Evolutionary conservation across 2,329 filamentous ascomycete species (phyloP), one percentile per base, ranked within the genome.

Genomic region (Penicillium sp.): DNA sequence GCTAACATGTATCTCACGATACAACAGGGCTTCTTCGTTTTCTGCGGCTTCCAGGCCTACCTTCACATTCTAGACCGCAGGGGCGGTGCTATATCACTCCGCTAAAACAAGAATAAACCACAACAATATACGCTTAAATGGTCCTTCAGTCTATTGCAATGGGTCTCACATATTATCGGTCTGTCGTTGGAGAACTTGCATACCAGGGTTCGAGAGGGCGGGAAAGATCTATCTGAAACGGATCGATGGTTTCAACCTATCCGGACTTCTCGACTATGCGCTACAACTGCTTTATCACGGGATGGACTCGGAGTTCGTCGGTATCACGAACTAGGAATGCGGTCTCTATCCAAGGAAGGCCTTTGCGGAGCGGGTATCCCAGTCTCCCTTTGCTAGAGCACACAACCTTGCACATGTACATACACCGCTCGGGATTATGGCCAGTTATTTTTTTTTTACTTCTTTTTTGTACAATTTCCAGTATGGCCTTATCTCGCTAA

Each of bases 11-110:
- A 32, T 2, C 20, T 18, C 42, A 43, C 15, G 9, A 25, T 3
- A 29, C 23, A 9, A 18, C 58, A 95, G 91, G 84, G 80, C 15
- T 97, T 97, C 78, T 81, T 96, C 49, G 79, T 95, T 44, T 96
- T 95, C 75, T 97, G 92, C 73, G 88, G 86, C 50, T 82, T 91
- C 59, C 92, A 97, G 71, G 92, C 90, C 56, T 82, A 87, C 66
- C 80, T 96, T 54, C 90, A 97, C 72, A 74, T 89, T 63, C 85
- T 89, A 71, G 86, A 91, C 71, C 89, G 83, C 72, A 81, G 88
- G 71, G 80, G 87, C 67, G 91, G 91, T 57, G 87, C 89, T 54
- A 95, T 95, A 74, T 83, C 87, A 52, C 77, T 95, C 67, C 79
- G 76, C 62, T 82, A 66, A 66, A 18, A 53, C 44, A 44, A 35